Evolutionary conservation across 1,284 basidiomycete genomes (phyloP).

Genomic region (Sanghuangporus baumii): DNA sequence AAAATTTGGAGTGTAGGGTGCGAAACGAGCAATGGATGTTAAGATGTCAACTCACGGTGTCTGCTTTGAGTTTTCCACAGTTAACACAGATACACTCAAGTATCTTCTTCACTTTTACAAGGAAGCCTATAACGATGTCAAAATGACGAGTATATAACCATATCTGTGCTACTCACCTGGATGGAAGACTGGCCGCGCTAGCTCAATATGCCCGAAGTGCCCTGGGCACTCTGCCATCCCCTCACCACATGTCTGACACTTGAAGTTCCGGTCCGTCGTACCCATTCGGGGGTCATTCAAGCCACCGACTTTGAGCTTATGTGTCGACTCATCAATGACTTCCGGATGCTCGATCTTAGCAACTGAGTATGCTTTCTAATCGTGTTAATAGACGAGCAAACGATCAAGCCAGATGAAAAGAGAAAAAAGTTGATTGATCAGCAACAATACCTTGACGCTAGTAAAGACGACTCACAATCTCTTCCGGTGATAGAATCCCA

Average conservation of each 20-base stretch:
- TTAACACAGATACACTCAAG: conserved; percentile 98
- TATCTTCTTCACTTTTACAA: conserved; percentile 99
- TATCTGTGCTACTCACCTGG: conserved; percentile 58
- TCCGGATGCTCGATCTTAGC: conserved; percentile 98
- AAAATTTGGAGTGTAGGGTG: conserved; percentile 86
- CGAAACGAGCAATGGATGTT: conserved; percentile 77
- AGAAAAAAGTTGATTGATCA: conserved; percentile 1
- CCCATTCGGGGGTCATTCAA: conserved; percentile 98
- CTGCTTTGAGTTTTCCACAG: conserved; percentile 96
- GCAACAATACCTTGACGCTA: background rate
- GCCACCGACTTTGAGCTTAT: conserved; percentile 86
- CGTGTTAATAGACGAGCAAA: conserved; percentile 3
- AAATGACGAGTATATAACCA: background rate
- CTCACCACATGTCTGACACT: conserved; percentile 99
- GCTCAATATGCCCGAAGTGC: conserved; percentile 98
- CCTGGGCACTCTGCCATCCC: conserved; percentile 98
- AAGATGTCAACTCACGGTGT: conserved; percentile 81
- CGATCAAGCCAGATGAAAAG: background rate
- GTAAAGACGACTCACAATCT: conserved; percentile 73
- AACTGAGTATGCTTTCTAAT: conserved; percentile 94
- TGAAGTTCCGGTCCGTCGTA: conserved; percentile 98
- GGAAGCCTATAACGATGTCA: conserved; percentile 66
- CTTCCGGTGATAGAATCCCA: conserved; percentile 98
- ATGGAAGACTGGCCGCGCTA: conserved; percentile 95
- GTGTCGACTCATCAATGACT: conserved; percentile 92